These are phyloP conservation scores for Phellinidium pouzarii DNA, from an alignment of 1,284 basidiomycete species.

Conservation along the genomic window DNA sequence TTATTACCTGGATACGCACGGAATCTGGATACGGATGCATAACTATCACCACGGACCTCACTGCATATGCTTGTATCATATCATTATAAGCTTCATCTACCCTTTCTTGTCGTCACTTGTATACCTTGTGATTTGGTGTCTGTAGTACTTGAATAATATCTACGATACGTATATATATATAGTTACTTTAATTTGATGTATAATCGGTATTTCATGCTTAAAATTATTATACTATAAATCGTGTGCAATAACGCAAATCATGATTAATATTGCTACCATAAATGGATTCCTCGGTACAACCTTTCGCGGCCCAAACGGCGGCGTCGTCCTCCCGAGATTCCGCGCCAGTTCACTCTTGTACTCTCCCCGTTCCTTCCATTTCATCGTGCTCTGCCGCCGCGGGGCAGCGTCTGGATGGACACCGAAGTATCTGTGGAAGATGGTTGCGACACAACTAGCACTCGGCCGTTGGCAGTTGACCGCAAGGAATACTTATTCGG, in stretches of 20 bases:
- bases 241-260: background rate
- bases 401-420: conserved; percentile 5
- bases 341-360: background rate
- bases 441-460: background rate
- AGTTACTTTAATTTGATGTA: background rate
- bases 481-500: conserved; percentile 59
- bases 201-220: background rate
- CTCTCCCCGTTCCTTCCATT: background rate
- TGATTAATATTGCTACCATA: background rate
- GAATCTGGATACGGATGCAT: conserved; percentile 3
- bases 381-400: background rate
- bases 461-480: conserved; percentile 2
- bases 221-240: too few relatives aligned
- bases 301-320: too few relatives aligned
- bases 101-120: background rate
- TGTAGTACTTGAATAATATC: background rate
- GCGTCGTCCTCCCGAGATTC: too few relatives aligned
- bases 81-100: conserved; percentile 2
- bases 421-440: conserved; percentile 1
- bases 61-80: conserved; percentile 11
- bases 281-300: too few relatives aligned
- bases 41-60: background rate
- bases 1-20: conserved; percentile 6
- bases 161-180: background rate
- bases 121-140: background rate